phyloP scores from a whole-genome alignment of 2,329 filamentous ascomycete species.

The Dothideomycetes sp. region DNA sequence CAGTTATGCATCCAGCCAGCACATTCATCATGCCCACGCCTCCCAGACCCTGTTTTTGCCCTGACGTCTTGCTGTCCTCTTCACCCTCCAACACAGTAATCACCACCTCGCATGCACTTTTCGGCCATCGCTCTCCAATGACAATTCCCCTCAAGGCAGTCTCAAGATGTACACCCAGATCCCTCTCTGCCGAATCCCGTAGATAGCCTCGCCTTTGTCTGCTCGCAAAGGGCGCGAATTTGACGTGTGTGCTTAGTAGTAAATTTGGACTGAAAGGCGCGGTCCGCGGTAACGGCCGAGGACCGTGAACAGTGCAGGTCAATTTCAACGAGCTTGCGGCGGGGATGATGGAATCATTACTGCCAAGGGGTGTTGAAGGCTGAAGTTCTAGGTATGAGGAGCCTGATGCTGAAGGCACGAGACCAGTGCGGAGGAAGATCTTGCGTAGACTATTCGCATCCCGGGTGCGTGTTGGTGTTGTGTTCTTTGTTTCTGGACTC shows the following conservation, averaged over 20 bases:
- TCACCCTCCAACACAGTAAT: constrained; percentile 91
- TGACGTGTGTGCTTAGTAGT: constrained; percentile 84
- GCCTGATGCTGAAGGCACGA: constrained; percentile 86
- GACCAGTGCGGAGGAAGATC: constrained; percentile 83
- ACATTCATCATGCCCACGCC: constrained; percentile 83
- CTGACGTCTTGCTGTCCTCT: constrained; percentile 40
- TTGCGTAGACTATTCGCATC: constrained; percentile 64
- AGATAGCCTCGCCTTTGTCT: constrained; percentile 73
- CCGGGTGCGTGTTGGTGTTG: constrained; percentile 45
- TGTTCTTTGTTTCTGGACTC: constrained; percentile 34
- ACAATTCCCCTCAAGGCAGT: constrained; percentile 81
- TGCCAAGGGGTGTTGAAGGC: constrained; percentile 28
- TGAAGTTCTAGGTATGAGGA: constrained; percentile 70
- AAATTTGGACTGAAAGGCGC: constrained; percentile 88
- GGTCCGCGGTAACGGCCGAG: constrained; percentile 77
- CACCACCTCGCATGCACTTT: constrained; percentile 91
- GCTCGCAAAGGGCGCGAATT: constrained; percentile 91
- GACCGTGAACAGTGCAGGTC: constrained; percentile 85
- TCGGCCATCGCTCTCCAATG: constrained; percentile 94
- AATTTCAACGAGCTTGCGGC: constrained; percentile 69
- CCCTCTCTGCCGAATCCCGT: constrained; percentile 74
- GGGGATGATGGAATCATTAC: constrained; percentile 39
- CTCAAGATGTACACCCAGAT: constrained; percentile 83
- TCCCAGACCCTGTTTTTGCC: constrained; percentile 30
- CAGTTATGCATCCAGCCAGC: constrained; percentile 82